Percentiles rank a stretch among this genome's conserved stretches.
phyloP scores from a whole-genome alignment of 495 filamentous ascomycete genomes.

The Aspergillus incahuasiensis region DNA sequence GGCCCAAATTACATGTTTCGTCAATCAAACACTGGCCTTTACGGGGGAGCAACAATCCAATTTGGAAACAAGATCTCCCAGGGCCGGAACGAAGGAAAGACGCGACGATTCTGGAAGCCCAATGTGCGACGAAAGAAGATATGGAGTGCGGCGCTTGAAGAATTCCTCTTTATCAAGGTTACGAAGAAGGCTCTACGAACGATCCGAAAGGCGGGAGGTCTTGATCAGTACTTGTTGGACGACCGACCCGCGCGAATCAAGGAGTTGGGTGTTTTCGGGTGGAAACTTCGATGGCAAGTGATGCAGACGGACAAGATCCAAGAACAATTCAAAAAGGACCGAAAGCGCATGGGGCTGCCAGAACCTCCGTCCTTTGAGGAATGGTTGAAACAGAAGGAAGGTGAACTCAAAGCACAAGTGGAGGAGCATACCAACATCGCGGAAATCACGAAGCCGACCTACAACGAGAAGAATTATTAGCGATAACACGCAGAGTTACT shows the following conservation, averaged over 20 bases:
- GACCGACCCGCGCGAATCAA: slow-evolving; percentile 66
- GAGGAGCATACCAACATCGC: slow-evolving; percentile 37
- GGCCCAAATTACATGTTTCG: slow-evolving; percentile 77
- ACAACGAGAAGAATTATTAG: slow-evolving; percentile 28
- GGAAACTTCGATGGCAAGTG: slow-evolving; percentile 78
- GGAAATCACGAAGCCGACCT: slow-evolving; percentile 33
- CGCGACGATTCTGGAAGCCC: slow-evolving; percentile 78
- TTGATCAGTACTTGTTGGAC: slow-evolving; percentile 86
- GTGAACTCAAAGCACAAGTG: slow-evolving; percentile 27
- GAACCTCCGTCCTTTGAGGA: slow-evolving; percentile 38
- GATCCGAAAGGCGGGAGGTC: slow-evolving; percentile 78
- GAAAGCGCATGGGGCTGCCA: slow-evolving; percentile 45
- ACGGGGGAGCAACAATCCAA: slow-evolving; percentile 69
- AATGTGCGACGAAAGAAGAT: slow-evolving; percentile 79
- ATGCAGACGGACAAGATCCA: slow-evolving; percentile 67
- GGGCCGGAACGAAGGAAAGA: slow-evolving; percentile 69
- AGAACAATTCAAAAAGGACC: slow-evolving; percentile 53
- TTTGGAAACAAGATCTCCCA: slow-evolving; percentile 89
- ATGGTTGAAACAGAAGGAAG: slow-evolving; percentile 37
- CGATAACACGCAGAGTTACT: slow-evolving; percentile 5
- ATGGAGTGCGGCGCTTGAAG: slow-evolving; percentile 60
- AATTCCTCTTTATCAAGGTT: slow-evolving; percentile 66
- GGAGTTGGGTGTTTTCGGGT: slow-evolving; percentile 82
- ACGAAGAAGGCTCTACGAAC: slow-evolving; percentile 76
- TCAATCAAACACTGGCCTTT: slow-evolving; percentile 82